A percentile compares a stretch with the other conserved stretches of the same genome.
phyloP scores from a whole-genome alignment of 148 eudicot genomes.

The Silene conica region DNA sequence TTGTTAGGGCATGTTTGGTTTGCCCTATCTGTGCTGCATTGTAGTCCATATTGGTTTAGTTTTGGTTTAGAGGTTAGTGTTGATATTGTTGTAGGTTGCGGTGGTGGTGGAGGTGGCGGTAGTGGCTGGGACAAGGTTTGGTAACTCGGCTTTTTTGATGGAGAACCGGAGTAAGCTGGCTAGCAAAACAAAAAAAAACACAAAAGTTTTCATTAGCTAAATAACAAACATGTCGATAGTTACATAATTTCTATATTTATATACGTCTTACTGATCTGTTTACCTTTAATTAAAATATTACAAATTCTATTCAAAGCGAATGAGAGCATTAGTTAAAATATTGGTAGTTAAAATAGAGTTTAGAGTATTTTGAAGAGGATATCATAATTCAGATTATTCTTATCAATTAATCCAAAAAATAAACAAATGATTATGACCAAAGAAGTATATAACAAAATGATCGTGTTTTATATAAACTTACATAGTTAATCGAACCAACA shows the following conservation, averaged over 20 bases:
- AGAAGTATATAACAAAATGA: neutral
- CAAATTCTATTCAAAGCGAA: no score
- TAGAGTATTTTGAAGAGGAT: no score
- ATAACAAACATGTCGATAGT: no score
- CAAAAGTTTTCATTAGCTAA: no score
- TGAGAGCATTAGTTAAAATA: no score
- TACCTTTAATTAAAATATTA: no score
- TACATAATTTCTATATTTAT: no score
- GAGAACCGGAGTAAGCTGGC: slow-evolving; percentile 17
- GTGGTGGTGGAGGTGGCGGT: slow-evolving; percentile 17
- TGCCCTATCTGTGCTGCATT: slow-evolving; percentile 35
- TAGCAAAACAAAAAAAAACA: neutral
- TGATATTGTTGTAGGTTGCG: neutral
- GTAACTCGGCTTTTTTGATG: neutral
- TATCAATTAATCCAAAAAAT: no score
- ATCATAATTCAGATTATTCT: no score
- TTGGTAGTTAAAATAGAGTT: no score
- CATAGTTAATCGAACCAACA: slow-evolving; percentile 32
- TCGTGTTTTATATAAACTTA: slow-evolving; percentile 27
- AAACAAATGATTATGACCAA: no score
- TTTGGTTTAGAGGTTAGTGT: slow-evolving; percentile 1
- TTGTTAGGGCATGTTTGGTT: slow-evolving; percentile 42
- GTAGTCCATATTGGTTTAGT: slow-evolving; percentile 26
- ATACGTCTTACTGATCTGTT: no score
- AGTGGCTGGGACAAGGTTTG: neutral